These are phyloP conservation scores for Isatis lusitanica DNA, from an alignment of 441 rosid genomes.

Conservation along the genomic window DNA sequence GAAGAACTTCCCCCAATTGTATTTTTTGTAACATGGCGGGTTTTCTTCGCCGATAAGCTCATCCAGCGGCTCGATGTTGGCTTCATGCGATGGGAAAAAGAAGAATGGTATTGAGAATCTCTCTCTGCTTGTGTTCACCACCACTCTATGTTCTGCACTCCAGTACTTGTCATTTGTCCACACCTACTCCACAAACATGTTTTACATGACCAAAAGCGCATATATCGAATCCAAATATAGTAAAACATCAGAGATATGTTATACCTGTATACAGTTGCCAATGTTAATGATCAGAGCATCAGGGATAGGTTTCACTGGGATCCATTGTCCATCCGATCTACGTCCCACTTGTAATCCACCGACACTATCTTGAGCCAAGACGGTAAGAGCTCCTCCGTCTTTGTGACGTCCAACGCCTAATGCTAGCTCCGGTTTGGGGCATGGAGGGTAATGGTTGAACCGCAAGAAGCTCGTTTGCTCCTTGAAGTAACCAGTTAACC, in stretches of 20 bases:
- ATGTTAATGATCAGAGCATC: conserved; percentile 54
- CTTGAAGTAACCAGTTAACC: conserved; percentile 42
- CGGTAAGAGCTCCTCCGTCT: conserved; percentile 52
- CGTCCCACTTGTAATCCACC: conserved; percentile 60
- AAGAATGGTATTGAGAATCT: conserved; percentile 51
- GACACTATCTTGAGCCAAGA: conserved; percentile 56
- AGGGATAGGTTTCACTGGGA: conserved; percentile 43
- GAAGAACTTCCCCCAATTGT: conserved; percentile 69
- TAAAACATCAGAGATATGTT: too few species aligned
- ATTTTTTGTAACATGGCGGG: conserved; percentile 45
- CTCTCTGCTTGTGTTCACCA: conserved; percentile 50
- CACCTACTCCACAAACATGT: conserved; percentile 37
- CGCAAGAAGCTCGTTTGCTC: conserved; percentile 49
- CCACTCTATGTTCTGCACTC: conserved; percentile 62
- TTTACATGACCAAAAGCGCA: neutral
- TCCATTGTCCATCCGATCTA: conserved; percentile 66
- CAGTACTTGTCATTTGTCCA: conserved; percentile 57
- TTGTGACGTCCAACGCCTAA: conserved; percentile 61
- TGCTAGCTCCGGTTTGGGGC: conserved; percentile 56
- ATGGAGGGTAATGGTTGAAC: conserved; percentile 60
- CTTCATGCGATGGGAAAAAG: conserved; percentile 47
- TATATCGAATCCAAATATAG: too few species aligned
- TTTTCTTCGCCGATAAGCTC: conserved; percentile 43
- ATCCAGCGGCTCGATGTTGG: conserved; percentile 44
- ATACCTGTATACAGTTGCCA: conserved; percentile 53